phyloP scores from a whole-genome alignment of 2,329 filamentous ascomycete genomes.

The Thermoascus crustaceus region DNA sequence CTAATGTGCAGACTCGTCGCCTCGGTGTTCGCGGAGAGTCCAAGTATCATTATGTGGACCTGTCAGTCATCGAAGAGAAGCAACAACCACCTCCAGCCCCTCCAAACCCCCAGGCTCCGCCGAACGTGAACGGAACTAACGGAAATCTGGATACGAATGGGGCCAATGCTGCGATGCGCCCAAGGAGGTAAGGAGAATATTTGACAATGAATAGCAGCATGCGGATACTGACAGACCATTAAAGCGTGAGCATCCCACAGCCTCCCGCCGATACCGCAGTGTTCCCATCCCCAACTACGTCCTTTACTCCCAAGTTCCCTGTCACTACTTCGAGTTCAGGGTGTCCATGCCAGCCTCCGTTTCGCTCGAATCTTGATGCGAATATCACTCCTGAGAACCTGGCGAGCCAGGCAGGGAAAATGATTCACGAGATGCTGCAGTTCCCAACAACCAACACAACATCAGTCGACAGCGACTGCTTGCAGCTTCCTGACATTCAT shows the following conservation, averaged over 20 bases:
- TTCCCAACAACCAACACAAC: conserved; percentile 26
- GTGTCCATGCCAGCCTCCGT: conserved; percentile 24
- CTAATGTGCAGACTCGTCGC: conserved; percentile 83
- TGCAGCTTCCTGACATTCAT: conserved; percentile 79
- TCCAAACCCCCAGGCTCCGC: conserved; percentile 18
- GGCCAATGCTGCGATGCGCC: conserved; percentile 18
- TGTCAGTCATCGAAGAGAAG: conserved; percentile 40
- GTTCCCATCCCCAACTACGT: conserved; percentile 33
- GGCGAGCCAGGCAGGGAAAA: conserved; percentile 27
- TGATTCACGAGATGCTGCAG: conserved; percentile 33
- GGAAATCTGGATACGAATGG: conserved; percentile 16
- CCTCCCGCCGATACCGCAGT: conserved; percentile 30
- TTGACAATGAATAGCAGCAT: neutral
- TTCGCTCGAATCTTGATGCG: conserved; percentile 19
- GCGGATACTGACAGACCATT: neutral
- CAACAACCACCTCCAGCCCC: conserved; percentile 23
- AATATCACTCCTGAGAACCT: conserved; percentile 31
- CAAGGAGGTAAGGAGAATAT: conserved; percentile 20
- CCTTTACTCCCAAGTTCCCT: conserved; percentile 26
- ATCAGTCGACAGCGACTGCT: conserved; percentile 56
- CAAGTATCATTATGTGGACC: conserved; percentile 80
- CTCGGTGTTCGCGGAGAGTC: conserved; percentile 92
- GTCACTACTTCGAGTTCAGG: conserved; percentile 12
- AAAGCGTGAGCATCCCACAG: conserved; percentile 24
- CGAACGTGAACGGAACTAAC: conserved; percentile 13